Conservation (phyloP, 2,329 filamentous ascomycete genomes). For the Epichloe coenophiala region DNA sequence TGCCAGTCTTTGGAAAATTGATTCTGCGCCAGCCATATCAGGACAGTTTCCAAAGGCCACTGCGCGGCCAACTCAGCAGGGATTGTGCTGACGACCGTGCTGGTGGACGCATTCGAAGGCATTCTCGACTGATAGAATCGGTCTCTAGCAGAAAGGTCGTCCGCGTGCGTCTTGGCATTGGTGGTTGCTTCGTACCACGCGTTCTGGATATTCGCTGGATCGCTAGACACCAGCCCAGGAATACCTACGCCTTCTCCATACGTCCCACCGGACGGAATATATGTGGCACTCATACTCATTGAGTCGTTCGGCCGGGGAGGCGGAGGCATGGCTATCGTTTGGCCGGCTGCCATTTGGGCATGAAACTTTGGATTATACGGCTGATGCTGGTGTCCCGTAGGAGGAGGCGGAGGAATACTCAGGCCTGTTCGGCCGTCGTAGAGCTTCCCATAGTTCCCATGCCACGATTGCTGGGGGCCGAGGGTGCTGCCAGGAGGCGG, state of each 20-base stretch:
- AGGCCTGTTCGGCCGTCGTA: conserved; percentile 35
- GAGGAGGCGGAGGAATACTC: conserved; percentile 42
- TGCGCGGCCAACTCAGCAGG: conserved; percentile 61
- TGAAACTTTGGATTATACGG: conserved; percentile 54
- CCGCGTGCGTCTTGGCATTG: conserved; percentile 29
- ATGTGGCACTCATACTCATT: conserved; percentile 76
- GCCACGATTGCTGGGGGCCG: conserved; percentile 32
- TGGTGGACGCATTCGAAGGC: conserved; percentile 19
- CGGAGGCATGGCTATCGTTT: conserved; percentile 33
- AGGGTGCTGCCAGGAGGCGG: conserved; percentile 35
- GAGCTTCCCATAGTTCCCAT: conserved; percentile 36
- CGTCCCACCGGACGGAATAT: conserved; percentile 61
- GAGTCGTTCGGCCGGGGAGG: conserved; percentile 33
- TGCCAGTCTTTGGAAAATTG: conserved; percentile 93
- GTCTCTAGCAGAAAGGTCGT: conserved; percentile 30
- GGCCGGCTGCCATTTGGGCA: conserved; percentile 31
- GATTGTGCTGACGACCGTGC: conserved; percentile 26
- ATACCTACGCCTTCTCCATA: conserved; percentile 89
- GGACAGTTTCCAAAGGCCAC: conserved; percentile 80
- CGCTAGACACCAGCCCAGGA: conserved; percentile 51
- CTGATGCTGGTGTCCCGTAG: conserved; percentile 36
- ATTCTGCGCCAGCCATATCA: conserved; percentile 78
- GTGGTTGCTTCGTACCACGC: conserved; percentile 19
- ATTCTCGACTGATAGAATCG: conserved; percentile 25
- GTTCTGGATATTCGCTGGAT: conserved; percentile 26